Percentiles rank a stretch among this genome's conserved stretches.
Conservation (phyloP, 2,329 filamentous ascomycete genomes). For the Claviceps sp. region DNA sequence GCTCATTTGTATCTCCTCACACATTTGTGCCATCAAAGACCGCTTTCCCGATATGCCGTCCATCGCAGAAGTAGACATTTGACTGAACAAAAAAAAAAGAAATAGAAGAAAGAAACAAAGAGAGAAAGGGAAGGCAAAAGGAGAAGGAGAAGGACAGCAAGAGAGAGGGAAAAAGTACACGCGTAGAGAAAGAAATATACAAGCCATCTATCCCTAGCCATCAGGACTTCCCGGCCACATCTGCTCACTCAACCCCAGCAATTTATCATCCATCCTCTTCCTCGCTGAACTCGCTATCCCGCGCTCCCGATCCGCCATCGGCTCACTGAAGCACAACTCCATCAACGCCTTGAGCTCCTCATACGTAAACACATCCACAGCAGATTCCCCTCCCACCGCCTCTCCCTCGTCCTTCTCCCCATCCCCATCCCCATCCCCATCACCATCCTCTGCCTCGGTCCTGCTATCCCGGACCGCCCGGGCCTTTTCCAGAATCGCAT, state of each 20-base stretch:
- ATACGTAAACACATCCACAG: constrained; percentile 40
- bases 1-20: too few relatives aligned
- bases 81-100: not conserved
- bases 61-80: not conserved
- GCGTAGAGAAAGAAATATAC: not conserved
- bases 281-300: constrained; percentile 54
- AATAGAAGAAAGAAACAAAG: not conserved
- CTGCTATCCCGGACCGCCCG: constrained; percentile 30
- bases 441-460: constrained; percentile 13
- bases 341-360: constrained; percentile 54
- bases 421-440: too few relatives aligned
- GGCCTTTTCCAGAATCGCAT: constrained; percentile 50
- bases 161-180: not conserved
- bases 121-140: not conserved
- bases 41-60: not conserved
- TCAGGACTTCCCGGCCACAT: constrained; percentile 44
- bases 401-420: too few relatives aligned
- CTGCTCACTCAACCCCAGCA: constrained; percentile 56
- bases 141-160: not conserved
- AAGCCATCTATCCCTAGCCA: not conserved
- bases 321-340: constrained; percentile 56
- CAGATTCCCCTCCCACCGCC: constrained; percentile 7
- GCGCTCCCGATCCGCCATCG: constrained; percentile 50
- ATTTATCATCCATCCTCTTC: constrained; percentile 56
- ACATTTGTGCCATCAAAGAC: not conserved